Percentiles rank a stretch among this genome's conserved stretches.
Evolutionary conservation across 805 yeast species (phyloP).

Genomic region (Candida mattraensis): DNA sequence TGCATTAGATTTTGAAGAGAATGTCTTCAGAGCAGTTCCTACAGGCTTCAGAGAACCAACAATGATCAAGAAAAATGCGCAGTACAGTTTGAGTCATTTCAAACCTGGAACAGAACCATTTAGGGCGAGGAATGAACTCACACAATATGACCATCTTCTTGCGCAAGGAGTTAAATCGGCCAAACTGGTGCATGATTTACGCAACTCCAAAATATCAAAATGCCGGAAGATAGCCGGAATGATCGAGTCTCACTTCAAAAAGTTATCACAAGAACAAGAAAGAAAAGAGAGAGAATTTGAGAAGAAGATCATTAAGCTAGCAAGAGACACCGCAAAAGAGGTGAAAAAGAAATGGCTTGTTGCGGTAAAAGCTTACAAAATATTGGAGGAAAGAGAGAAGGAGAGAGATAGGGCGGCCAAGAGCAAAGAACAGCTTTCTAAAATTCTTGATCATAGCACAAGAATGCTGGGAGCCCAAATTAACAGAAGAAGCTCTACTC

Average conservation of each 20-base stretch:
- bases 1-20: slow-evolving; percentile 44
- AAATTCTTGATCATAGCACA: slow-evolving; percentile 88
- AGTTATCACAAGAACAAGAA: slow-evolving; percentile 86
- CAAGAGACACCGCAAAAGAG: slow-evolving; percentile 78
- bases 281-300: slow-evolving; percentile 75
- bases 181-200: slow-evolving; percentile 63
- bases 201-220: slow-evolving; percentile 62
- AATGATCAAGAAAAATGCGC: slow-evolving; percentile 35
- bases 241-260: slow-evolving; percentile 84
- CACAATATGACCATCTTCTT: slow-evolving; percentile 71
- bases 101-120: slow-evolving; percentile 44
- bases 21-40: slow-evolving; percentile 46
- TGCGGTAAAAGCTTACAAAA: slow-evolving; percentile 79
- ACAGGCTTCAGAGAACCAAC: slow-evolving; percentile 41
- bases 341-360: slow-evolving; percentile 89
- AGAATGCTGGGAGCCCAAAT: slow-evolving; percentile 85
- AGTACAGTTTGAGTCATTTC: slow-evolving; percentile 29
- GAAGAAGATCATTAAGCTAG: slow-evolving; percentile 62
- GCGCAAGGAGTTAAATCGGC: slow-evolving; percentile 76
- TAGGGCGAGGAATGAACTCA: slow-evolving; percentile 35
- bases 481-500: slow-evolving; percentile 39
- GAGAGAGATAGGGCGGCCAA: slow-evolving; percentile 76
- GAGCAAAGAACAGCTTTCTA: slow-evolving; percentile 84
- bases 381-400: slow-evolving; percentile 70
- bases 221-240: slow-evolving; percentile 73